phyloP scores from a whole-genome alignment of 768 basidiomycete genomes.

The Agaricus subrufescens region DNA sequence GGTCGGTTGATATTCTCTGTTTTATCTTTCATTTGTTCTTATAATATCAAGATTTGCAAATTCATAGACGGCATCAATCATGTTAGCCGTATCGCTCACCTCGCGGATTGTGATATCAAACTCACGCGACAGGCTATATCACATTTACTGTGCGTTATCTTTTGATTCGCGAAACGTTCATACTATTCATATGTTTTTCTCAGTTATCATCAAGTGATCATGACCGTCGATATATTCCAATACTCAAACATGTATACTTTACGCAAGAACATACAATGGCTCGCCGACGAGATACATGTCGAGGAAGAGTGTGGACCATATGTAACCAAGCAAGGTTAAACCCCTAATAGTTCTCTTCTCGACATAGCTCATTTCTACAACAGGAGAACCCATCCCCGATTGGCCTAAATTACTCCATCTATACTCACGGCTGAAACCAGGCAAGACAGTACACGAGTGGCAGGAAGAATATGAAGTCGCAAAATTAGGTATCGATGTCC shows the following conservation, averaged over 20 bases:
- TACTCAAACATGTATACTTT: slow-evolving; percentile 97
- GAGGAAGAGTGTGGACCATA: slow-evolving; percentile 90
- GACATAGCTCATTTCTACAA: slow-evolving; percentile 5
- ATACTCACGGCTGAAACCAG: slow-evolving; percentile 82
- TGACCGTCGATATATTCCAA: slow-evolving; percentile 97
- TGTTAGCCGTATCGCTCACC: slow-evolving; percentile 83
- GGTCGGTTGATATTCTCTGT: slow-evolving; percentile 31
- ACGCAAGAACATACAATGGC: slow-evolving; percentile 80
- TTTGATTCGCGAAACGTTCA: neutral
- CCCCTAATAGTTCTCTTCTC: neutral
- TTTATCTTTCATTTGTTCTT: neutral
- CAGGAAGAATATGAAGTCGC: slow-evolving; percentile 73
- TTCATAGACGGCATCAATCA: slow-evolving; percentile 91
- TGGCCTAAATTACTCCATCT: slow-evolving; percentile 86
- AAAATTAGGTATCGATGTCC: slow-evolving; percentile 75
- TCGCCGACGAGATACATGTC: slow-evolving; percentile 81
- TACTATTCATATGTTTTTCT: neutral
- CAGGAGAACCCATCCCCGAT: slow-evolving; percentile 61
- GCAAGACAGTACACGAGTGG: slow-evolving; percentile 84
- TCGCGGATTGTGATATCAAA: slow-evolving; percentile 84
- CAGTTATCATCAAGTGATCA: slow-evolving; percentile 94
- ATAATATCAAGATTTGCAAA: slow-evolving; percentile 52
- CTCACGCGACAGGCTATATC: slow-evolving; percentile 84
- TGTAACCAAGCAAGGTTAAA: slow-evolving; percentile 68
- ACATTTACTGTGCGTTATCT: slow-evolving; percentile 73